Conservation (phyloP, 495 filamentous ascomycete species). For the Aspergillus wentii region DNA sequence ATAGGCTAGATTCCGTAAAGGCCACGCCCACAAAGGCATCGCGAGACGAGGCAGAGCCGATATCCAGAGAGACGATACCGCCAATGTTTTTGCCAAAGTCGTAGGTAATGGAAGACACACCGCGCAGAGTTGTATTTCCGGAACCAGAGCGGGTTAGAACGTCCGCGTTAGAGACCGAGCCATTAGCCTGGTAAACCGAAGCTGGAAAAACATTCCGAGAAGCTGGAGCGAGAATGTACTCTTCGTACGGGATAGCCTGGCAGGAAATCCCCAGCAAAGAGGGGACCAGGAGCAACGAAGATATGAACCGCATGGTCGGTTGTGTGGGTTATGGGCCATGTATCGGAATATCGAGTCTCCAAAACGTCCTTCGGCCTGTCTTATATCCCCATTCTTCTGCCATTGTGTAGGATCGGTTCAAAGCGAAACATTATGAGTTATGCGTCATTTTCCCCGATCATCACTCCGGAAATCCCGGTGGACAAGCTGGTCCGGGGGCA, state of each 20-base stretch:
- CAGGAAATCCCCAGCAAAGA: background rate
- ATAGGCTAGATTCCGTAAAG: constrained; percentile 38
- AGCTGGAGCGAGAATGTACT: constrained; percentile 40
- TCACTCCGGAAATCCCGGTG: too few relatives aligned
- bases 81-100: constrained; percentile 45
- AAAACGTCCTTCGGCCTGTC: too few relatives aligned
- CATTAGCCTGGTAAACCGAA: constrained; percentile 30
- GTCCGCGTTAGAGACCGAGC: constrained; percentile 26
- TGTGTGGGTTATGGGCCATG: too few relatives aligned
- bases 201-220: constrained; percentile 27
- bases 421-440: too few relatives aligned
- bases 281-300: background rate
- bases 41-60: constrained; percentile 17
- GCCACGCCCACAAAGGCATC: constrained; percentile 37
- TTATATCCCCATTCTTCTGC: too few relatives aligned
- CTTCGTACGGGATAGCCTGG: constrained; percentile 16
- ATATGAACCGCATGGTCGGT: too few relatives aligned
- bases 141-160: constrained; percentile 15
- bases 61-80: constrained; percentile 31
- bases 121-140: constrained; percentile 24
- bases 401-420: too few relatives aligned
- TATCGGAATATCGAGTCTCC: too few relatives aligned
- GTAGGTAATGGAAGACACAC: constrained; percentile 34
- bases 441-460: too few relatives aligned
- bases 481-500: too few relatives aligned